Evolutionary conservation across 208 protist species (phyloP).

Genomic region (Leishmania guyanensis): DNA sequence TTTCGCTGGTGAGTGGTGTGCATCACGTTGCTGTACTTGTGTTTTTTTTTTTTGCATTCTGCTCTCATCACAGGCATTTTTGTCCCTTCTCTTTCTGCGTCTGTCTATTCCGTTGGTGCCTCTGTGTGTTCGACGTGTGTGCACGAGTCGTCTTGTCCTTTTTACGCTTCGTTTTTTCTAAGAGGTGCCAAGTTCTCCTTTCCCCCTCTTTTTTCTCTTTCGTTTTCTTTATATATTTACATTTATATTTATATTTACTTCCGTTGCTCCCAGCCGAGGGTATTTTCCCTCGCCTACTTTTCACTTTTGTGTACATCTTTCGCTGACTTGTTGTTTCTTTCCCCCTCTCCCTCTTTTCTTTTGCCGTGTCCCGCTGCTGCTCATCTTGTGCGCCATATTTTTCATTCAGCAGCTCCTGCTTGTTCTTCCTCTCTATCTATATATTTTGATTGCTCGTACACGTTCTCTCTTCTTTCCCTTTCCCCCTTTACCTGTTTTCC

Average conservation of each 20-base stretch:
- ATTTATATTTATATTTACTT: not conserved
- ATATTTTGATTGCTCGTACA: not conserved
- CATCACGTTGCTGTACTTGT: not conserved
- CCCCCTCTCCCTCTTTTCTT: not conserved
- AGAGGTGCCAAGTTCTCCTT: not conserved
- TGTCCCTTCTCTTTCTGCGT: not conserved
- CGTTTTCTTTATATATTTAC: not conserved
- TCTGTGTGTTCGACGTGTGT: not conserved
- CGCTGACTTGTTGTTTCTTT: not conserved
- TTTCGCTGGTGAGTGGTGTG: not conserved
- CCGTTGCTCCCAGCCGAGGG: not conserved
- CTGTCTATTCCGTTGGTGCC: not conserved
- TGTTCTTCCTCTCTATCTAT: not conserved
- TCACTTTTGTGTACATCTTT: not conserved
- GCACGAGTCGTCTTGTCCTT: not conserved
- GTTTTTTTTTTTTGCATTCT: not conserved
- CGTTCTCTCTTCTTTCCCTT: not conserved
- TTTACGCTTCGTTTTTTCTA: slow-evolving; percentile 8
- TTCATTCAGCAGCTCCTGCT: not conserved
- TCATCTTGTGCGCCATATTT: not conserved
- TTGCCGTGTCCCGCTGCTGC: not conserved
- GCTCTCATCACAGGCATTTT: not conserved
- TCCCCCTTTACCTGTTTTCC: not conserved
- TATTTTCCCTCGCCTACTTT: not conserved
- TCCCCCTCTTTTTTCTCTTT: not conserved